Evolutionary conservation across 2,329 filamentous ascomycete species (phyloP).

Genomic region (Rhinocladiella similis): DNA sequence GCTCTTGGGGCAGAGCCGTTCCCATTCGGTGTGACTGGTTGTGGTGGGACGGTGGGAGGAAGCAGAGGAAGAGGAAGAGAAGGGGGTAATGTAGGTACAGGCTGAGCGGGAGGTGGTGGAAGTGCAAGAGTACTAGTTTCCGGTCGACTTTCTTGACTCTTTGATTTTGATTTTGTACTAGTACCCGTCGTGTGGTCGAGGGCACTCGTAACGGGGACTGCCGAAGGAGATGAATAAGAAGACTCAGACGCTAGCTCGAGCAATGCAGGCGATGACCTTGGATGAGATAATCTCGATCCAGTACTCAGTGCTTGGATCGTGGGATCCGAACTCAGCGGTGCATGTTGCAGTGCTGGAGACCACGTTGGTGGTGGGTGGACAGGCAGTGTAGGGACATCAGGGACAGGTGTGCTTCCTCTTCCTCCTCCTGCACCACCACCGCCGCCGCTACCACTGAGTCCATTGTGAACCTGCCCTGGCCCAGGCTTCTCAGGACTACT

Average conservation of each 20-base stretch:
- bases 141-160: too few species aligned
- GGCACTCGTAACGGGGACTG: too few species aligned
- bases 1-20: not conserved
- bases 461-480: not conserved
- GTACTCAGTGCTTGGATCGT: constrained; percentile 21
- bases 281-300: not conserved
- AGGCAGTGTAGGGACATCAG: constrained; percentile 7
- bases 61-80: too few species aligned
- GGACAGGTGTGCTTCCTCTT: not conserved
- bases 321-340: constrained; percentile 24
- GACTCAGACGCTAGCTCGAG: too few species aligned
- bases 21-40: not conserved
- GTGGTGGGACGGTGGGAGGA: too few species aligned
- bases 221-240: too few species aligned
- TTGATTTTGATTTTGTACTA: too few species aligned
- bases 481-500: constrained; percentile 15
- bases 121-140: too few species aligned
- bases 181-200: too few species aligned
- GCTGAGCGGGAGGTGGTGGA: too few species aligned
- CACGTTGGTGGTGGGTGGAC: constrained; percentile 15
- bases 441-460: not conserved
- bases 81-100: too few species aligned
- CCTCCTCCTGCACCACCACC: not conserved
- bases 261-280: constrained; percentile 4
- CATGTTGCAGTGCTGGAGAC: constrained; percentile 19